Evolutionary conservation across 805 yeast genomes (phyloP), one percentile per base, ranked within the genome.

Genomic region (Wickerhamiella bombiphila): DNA sequence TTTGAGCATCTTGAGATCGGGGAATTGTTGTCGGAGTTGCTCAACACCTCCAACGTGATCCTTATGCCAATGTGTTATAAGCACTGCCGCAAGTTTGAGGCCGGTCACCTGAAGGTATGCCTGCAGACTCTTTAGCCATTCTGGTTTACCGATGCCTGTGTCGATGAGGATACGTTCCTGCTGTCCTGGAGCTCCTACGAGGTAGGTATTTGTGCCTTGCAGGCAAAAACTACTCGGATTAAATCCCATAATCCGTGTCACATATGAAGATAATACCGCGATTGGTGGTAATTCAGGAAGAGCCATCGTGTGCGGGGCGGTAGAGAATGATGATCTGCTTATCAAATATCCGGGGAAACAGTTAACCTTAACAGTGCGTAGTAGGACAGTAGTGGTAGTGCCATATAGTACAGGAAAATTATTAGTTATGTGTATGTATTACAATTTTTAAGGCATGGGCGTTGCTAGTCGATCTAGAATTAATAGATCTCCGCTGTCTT

Each of bases 141-240:
- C 57, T 3, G 42, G 42, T 14, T 33, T 36, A 7, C 61, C 63
- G 17, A 54, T 57, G 15, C 63, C 64, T 9, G 63, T 54, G 38
- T 59, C 64, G 9, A 59, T 39, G 22, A 59, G 51, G 15, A 59
- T 35, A 25, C 62, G 46, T 15, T 45, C 40, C 8, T 32, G 35
- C 7, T 28, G 19, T 7, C 17, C 14, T 14, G 63, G 63, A 11
- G 42, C 29, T 16, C 64, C 64, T 5, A 59, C 43, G 8, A 59
- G 49, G 45, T 59, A 59, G 3, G 64, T 60, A 45, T 59, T 59
- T 7, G 64, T 59, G 20, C 64, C 64, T 38, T 59, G 63, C 13
- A 59, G 52, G 3, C 61, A 55, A 44, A 56, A 59, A 36, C 49
- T 47, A 19, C 62, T 55, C 4, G 64, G 60, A 38, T 59, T 59